Percentiles rank a stretch among this genome's conserved stretches.
These are phyloP conservation scores for Musa troglodytarum DNA, from an alignment of 176 grass and related monocot genomes.

Conservation along the genomic window DNA sequence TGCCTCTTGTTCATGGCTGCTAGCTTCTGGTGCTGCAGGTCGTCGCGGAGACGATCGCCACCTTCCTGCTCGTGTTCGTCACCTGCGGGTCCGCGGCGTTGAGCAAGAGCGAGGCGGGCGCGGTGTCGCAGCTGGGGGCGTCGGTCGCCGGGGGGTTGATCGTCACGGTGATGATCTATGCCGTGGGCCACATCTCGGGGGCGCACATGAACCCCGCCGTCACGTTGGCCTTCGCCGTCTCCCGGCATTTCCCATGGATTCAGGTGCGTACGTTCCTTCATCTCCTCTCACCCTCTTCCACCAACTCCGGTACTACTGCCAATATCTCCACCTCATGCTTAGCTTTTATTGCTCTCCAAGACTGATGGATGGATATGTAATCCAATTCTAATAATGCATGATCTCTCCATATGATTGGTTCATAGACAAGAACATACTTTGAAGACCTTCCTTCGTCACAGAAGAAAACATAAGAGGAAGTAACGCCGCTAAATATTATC, in stretches of 20 bases:
- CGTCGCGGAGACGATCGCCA: conserved; percentile 63
- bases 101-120: conserved; percentile 19
- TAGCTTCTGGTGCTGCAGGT: conserved; percentile 30
- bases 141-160: conserved; percentile 87
- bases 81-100: conserved; percentile 65
- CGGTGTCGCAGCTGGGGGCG: conserved; percentile 83
- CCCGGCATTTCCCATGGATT: conserved; percentile 86
- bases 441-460: too few species aligned
- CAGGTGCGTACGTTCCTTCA: conserved; percentile 31
- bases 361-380: neutral
- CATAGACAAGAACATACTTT: too few species aligned
- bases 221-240: conserved; percentile 77
- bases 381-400: too few species aligned
- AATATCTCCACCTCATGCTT: neutral
- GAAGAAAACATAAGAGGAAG: too few species aligned
- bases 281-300: neutral
- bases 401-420: too few species aligned
- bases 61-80: conserved; percentile 92
- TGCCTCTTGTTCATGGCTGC: too few species aligned
- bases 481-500: too few species aligned
- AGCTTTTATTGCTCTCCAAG: neutral
- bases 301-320: neutral
- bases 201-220: conserved; percentile 99
- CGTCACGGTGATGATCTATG: conserved; percentile 94
- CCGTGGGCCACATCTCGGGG: conserved; percentile 93